Percentiles rank a stretch among this genome's conserved stretches.
These are phyloP conservation scores for Crithidia thermophila DNA, from an alignment of 208 protist genomes.

Conservation along the genomic window DNA sequence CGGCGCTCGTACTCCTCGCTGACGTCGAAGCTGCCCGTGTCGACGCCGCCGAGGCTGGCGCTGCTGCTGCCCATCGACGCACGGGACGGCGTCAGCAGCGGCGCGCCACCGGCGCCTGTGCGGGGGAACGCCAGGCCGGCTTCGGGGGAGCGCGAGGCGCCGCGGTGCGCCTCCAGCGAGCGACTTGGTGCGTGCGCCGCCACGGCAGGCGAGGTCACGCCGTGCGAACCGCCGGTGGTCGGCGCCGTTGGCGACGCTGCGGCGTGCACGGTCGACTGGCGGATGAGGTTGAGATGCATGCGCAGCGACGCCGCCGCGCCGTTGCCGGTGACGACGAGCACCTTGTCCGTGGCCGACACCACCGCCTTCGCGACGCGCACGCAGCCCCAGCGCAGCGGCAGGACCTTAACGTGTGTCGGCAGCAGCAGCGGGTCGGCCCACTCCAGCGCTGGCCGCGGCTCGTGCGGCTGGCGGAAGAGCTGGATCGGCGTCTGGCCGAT, in stretches of 20 bases:
- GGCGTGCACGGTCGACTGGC: neutral
- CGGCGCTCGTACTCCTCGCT: conserved; percentile 66
- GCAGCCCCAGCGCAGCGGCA: conserved; percentile 54
- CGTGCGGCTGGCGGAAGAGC: conserved; percentile 94
- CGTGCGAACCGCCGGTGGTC: neutral
- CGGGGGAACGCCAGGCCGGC: no score
- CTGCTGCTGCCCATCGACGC: neutral
- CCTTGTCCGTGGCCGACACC: conserved; percentile 31
- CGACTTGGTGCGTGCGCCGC: no score
- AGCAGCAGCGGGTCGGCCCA: conserved; percentile 45
- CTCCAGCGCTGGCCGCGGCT: conserved; percentile 39
- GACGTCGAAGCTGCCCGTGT: conserved; percentile 63
- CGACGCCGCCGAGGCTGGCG: conserved; percentile 5
- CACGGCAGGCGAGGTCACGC: no score
- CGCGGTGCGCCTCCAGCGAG: conserved; percentile 5
- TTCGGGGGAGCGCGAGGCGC: neutral
- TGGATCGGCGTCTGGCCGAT: conserved; percentile 98
- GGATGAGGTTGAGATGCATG: conserved; percentile 34
- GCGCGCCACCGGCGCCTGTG: no score
- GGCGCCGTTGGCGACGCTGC: neutral
- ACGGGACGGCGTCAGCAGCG: neutral
- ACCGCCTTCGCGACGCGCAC: conserved; percentile 45
- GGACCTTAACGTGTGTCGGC: conserved; percentile 39
- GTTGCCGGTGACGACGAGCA: conserved; percentile 30
- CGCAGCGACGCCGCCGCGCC: conserved; percentile 29